Percentiles rank a stretch among this genome's conserved stretches.
These are phyloP conservation scores for Alternaria tenuissima DNA, from an alignment of 2,329 filamentous ascomycete genomes.

Conservation along the genomic window DNA sequence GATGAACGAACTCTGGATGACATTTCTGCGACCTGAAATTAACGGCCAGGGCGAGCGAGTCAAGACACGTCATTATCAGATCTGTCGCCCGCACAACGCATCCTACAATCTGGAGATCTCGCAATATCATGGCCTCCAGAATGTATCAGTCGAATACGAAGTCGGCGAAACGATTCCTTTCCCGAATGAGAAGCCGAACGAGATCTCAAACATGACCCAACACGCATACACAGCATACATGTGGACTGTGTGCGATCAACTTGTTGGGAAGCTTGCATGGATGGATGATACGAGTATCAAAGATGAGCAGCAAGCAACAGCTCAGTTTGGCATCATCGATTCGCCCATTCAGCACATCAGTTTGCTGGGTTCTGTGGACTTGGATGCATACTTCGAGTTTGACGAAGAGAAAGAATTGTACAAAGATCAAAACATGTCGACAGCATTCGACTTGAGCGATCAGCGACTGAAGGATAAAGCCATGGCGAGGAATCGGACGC, in stretches of 20 bases:
- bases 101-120: neutral
- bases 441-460: neutral
- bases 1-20: constrained; percentile 14
- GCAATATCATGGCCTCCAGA: neutral
- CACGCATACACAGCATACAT: constrained; percentile 32
- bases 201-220: constrained; percentile 21
- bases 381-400: neutral
- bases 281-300: neutral
- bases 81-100: constrained; percentile 15
- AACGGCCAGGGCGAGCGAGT: neutral
- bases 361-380: neutral
- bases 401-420: constrained; percentile 1
- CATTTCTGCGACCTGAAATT: constrained; percentile 12
- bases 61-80: constrained; percentile 22
- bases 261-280: constrained; percentile 24
- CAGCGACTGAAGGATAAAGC: neutral
- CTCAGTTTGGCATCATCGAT: neutral
- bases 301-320: neutral
- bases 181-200: neutral
- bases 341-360: constrained; percentile 1
- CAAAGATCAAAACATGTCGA: neutral
- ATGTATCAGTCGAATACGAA: neutral
- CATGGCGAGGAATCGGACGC: neutral
- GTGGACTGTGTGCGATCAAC: constrained; percentile 24
- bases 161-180: neutral